These are phyloP conservation scores for Colletotrichum liaoningense DNA, from an alignment of 2,329 filamentous ascomycete species.

Conservation along the genomic window DNA sequence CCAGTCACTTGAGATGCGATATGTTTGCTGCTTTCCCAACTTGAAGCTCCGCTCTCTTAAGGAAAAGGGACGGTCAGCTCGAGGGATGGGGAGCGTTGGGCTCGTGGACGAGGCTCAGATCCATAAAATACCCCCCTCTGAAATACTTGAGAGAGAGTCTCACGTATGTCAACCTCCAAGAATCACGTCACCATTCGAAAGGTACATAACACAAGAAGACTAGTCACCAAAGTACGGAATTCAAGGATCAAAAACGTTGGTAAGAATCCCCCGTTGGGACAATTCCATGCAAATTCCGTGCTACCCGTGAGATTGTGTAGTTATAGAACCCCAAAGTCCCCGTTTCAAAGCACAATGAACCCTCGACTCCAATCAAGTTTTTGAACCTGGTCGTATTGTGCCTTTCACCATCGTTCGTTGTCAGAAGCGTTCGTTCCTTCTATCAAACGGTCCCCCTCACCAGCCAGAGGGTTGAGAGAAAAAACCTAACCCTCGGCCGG, in stretches of 20 bases:
- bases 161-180: no score
- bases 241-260: slow-evolving; percentile 5
- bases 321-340: slow-evolving; percentile 38
- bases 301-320: slow-evolving; percentile 38
- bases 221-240: no score
- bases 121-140: no score
- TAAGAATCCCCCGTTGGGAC: slow-evolving; percentile 35
- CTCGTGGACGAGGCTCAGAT: no score
- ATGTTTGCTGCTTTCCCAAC: no score
- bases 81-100: no score
- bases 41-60: no score
- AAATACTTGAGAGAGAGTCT: no score
- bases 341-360: slow-evolving; percentile 38
- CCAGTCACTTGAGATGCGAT: no score
- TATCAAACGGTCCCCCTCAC: background rate
- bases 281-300: slow-evolving; percentile 40
- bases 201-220: no score
- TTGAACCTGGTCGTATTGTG: slow-evolving; percentile 31
- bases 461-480: background rate
- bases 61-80: no score
- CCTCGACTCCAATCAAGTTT: slow-evolving; percentile 36
- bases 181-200: no score
- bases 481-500: background rate
- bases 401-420: slow-evolving; percentile 9
- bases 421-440: slow-evolving; percentile 12